These are phyloP conservation scores for Plasmopara viticola DNA, from an alignment of 352 stramenopile genomes.

Conservation along the genomic window DNA sequence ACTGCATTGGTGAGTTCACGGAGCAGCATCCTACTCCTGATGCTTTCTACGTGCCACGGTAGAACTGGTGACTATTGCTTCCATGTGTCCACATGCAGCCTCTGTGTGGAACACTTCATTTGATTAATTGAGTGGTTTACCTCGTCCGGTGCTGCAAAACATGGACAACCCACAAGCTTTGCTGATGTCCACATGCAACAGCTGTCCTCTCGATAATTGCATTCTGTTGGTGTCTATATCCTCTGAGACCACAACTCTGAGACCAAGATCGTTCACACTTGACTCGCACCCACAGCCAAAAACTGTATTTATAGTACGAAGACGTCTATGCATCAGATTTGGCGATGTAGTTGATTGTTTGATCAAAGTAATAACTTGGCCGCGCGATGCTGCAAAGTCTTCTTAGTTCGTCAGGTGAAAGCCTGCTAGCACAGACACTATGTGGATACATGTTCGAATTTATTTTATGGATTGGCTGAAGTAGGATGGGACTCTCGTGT, in stretches of 20 bases:
- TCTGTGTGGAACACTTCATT: neutral
- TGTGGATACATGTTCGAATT: slow-evolving; percentile 35
- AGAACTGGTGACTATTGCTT: neutral
- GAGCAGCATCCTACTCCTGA: slow-evolving; percentile 1
- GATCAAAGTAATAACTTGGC: neutral
- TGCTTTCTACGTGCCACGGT: slow-evolving; percentile 3
- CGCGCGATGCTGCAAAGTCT: slow-evolving; percentile 6
- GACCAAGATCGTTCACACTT: slow-evolving; percentile 3
- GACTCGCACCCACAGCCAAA: slow-evolving; percentile 32
- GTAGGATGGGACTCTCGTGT: slow-evolving; percentile 16
- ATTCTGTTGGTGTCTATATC: slow-evolving; percentile 1
- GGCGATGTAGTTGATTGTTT: neutral
- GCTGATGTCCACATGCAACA: neutral
- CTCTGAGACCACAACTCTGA: neutral
- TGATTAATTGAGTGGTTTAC: neutral
- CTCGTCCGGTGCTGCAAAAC: slow-evolving; percentile 3
- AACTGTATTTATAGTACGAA: slow-evolving; percentile 11
- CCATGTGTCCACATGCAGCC: neutral
- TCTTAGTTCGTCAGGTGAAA: slow-evolving; percentile 24
- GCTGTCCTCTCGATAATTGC: neutral
- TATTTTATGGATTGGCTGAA: slow-evolving; percentile 25
- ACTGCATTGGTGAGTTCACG: slow-evolving; percentile 3
- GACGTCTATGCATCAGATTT: neutral
- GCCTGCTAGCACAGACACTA: slow-evolving; percentile 23
- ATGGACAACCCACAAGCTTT: slow-evolving; percentile 3